Base-by-base conservation (phyloP, 202 grass and related monocot species). In the Saccharum hybrid region DNA sequence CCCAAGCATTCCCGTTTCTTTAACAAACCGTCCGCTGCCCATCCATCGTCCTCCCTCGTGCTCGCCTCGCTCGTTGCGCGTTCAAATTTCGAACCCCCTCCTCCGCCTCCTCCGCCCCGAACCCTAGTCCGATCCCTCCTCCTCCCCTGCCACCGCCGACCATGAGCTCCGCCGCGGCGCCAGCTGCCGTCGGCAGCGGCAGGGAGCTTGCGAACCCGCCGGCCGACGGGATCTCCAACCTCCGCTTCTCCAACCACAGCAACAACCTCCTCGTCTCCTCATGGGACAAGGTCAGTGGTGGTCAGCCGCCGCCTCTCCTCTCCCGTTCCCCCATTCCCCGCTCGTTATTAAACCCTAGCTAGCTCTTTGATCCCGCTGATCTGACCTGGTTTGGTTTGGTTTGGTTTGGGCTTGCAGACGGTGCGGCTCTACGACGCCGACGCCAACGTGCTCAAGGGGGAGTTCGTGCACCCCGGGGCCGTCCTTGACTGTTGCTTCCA, bases 401-500 rank as follows among this genome's bases (percentile, higher is more conserved):
- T 31, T 31, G 30, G 54, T 3, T 8, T n/a, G 18, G 13, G 76
- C 3, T 46, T 76, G 78, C 76, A 99, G 96, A 94, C 89, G 80
- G 89, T 99, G 45, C 86, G 93, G 76, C 91, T 99, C n/a, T 99
- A 99, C 66, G 96, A 94, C 68, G 96, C 91, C 5, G 86, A 82
- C 1, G 87, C 89, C 3, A 88, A 96, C 82, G 18, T 75, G 43
- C 96, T 94, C 41, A 99, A 92, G 83, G 93, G 93, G 34, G 93
- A 96, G 84, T 99, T 99, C 86, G 52, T 82, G 48, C 96, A 99
- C 59, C 86, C 80, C 8, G 96, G 91, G 4, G 45, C 96, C 4
- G 93, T 99, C 63, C 89, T 98, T 30, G 96, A 99, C 84, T 94
- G 96, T 80, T 96, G 93, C 88, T 99, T 99, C 82, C 96, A 99